Evolutionary conservation across 2,329 filamentous ascomycete genomes (phyloP), one percentile per base, ranked within the genome.

Genomic region (Graphilbum sp.): DNA sequence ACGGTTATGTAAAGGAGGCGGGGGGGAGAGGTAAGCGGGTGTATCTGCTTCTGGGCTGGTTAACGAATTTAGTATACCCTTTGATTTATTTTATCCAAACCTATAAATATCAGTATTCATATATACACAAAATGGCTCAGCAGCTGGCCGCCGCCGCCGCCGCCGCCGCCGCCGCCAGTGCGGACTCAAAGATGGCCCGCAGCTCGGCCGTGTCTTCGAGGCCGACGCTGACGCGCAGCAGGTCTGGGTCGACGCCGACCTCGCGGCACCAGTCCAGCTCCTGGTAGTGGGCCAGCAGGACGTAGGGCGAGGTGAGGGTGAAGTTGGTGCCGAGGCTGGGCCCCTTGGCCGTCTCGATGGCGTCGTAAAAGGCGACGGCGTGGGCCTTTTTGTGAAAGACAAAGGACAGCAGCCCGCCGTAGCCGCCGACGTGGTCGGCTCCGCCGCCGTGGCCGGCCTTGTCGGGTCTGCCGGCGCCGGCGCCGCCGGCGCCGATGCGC

Each of bases 311-410:
- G 41, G 79, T 79, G 29, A 98, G 64, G 0, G 90, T 96, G 54
- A 98, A 98, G 57, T 98, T 98, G 1, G 90, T 96, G 2, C 90
- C 90, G 36, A 98, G 63, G 57, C 86, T 95, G 0, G 90, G 90
- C 0, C 90, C 90, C 57, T 98, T 98, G 30, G 85, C 77, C 2
- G 86, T 90, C 44, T 92, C 75, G 15, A 98, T 62, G 12, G 72
- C 68, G 57, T 98, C 86, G 57, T 80, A 95, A 55, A 96, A 95
- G 1, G 73, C 69, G 38, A 84, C 63, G 1, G 88, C 83, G 44
- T 87, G 76, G 23, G 67, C 63, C 40, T 68, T 72, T 2, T 66
- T 66, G 47, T 82, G 62, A 51, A 96, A 93, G 0, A 79, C 84
- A 29, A 87, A 75, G 3, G 85, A 94, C 12, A 98, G 66, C 3